phyloP scores from a whole-genome alignment of 225 moss, liverwort and hornwort species.

The Marchantia polymorpha region DNA sequence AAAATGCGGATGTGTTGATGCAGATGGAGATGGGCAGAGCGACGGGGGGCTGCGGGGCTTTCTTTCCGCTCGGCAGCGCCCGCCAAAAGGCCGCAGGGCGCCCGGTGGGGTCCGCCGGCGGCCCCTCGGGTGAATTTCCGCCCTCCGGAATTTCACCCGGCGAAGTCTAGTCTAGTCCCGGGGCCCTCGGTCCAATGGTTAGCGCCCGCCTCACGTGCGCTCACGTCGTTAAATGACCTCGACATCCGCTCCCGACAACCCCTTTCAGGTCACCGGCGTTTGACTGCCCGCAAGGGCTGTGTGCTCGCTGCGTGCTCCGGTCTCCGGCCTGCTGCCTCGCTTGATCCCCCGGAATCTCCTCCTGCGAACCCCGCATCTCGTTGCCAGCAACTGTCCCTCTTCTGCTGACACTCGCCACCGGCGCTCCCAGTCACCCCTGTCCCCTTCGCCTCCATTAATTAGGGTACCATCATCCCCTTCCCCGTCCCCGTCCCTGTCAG shows the following conservation, averaged over 20 bases:
- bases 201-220: slow-evolving; percentile 9
- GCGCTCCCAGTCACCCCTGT: no score
- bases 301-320: not conserved
- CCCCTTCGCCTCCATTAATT: no score
- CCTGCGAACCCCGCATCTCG: not conserved
- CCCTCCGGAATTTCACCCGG: not conserved
- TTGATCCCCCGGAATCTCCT: not conserved
- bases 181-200: not conserved
- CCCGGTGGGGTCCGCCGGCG: not conserved
- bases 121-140: not conserved
- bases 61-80: not conserved
- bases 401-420: not conserved
- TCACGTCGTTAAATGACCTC: slow-evolving; percentile 1
- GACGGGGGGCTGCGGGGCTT: not conserved
- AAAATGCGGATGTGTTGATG: no score
- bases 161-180: not conserved
- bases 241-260: slow-evolving; percentile 14
- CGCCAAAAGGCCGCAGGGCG: not conserved
- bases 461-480: no score
- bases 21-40: not conserved
- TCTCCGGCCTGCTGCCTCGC: not conserved
- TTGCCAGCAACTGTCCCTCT: not conserved
- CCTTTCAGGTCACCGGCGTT: slow-evolving; percentile 12
- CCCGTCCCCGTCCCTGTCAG: no score
- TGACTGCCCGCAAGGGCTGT: slow-evolving; percentile 16